These are phyloP conservation scores for Boletus rex-veris DNA, from an alignment of 768 basidiomycete species.

Conservation along the genomic window DNA sequence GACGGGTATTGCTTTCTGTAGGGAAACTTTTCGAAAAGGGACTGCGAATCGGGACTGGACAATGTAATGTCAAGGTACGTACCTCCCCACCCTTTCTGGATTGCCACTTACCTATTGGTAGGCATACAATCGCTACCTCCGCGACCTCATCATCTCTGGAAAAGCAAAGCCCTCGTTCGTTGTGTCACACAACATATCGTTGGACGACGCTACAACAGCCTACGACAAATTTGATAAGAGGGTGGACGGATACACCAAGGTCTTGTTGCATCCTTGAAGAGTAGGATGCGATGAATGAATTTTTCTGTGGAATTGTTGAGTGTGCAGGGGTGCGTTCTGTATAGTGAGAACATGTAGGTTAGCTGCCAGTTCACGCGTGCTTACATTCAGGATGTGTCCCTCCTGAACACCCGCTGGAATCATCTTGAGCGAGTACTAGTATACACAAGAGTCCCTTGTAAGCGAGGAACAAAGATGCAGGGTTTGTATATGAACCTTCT, in stretches of 20 bases:
- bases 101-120: neutral
- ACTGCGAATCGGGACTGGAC: neutral
- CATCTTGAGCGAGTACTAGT: too few relatives aligned
- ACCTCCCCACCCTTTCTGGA: too few relatives aligned
- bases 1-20: neutral
- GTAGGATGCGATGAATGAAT: neutral
- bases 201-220: slow-evolving; percentile 1
- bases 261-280: neutral
- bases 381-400: too few relatives aligned
- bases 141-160: slow-evolving; percentile 4
- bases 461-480: too few relatives aligned
- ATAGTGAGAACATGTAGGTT: neutral
- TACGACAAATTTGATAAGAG: slow-evolving; percentile 9
- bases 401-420: too few relatives aligned
- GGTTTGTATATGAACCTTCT: neutral
- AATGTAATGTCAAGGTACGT: neutral
- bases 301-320: neutral
- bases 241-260: slow-evolving; percentile 1
- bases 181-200: slow-evolving; percentile 2
- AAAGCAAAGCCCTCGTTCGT: slow-evolving; percentile 1
- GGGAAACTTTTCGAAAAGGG: slow-evolving; percentile 5
- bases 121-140: slow-evolving; percentile 3
- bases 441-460: too few relatives aligned
- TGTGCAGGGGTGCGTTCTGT: neutral
- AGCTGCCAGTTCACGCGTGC: neutral